These are phyloP conservation scores for Tuctoria greenei DNA, from an alignment of 176 grass and related monocot species.

Conservation along the genomic window DNA sequence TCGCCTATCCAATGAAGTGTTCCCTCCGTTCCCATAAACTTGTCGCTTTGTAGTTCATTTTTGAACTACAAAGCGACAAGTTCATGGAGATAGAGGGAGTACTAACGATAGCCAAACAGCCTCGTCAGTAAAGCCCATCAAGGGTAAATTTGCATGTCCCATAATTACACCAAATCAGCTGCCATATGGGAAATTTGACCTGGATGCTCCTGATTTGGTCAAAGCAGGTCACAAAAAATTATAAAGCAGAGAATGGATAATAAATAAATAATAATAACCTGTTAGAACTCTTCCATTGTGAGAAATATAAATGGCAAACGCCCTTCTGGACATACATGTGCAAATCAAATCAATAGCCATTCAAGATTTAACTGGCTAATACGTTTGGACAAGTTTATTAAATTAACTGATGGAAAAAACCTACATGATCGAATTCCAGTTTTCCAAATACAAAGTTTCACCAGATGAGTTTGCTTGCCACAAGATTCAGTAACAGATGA, in stretches of 20 bases:
- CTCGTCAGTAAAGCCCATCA: neutral
- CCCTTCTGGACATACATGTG: neutral
- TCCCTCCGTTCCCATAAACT: neutral
- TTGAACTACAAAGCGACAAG: conserved; percentile 13
- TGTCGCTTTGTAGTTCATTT: neutral
- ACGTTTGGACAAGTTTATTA: conserved; percentile 15
- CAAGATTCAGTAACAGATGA: conserved; percentile 13
- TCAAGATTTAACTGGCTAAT: neutral
- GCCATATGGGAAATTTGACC: neutral
- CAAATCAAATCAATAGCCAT: neutral
- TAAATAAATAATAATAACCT: no score
- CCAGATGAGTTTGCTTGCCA: conserved; percentile 22
- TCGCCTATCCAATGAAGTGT: conserved; percentile 8
- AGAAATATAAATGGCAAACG: neutral
- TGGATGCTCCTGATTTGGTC: neutral
- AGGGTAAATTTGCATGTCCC: neutral
- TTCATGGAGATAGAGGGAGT: neutral
- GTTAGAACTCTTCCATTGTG: neutral
- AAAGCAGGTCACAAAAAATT: no score
- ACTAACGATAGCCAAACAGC: neutral
- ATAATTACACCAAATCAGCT: neutral
- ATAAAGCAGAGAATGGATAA: no score
- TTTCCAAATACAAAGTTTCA: conserved; percentile 35
- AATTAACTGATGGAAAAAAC: conserved; percentile 27
- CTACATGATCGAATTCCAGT: conserved; percentile 33